phyloP scores from a whole-genome alignment of 2,329 filamentous ascomycete genomes.

The Akanthomyces muscarius region DNA sequence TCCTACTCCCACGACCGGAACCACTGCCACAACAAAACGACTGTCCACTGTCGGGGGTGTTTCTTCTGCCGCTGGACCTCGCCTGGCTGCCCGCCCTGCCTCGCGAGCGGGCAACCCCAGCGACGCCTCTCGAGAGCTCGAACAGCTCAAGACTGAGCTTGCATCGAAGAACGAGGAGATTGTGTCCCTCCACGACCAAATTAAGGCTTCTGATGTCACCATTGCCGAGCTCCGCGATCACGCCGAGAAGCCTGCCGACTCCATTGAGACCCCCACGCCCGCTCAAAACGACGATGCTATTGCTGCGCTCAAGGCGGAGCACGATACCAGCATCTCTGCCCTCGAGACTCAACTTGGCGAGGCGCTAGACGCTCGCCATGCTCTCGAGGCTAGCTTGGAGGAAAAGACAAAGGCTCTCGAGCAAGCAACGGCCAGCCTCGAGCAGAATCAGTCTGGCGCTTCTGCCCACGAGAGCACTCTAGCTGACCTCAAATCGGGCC shows the following conservation, averaged over 20 bases:
- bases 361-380: conserved; percentile 46
- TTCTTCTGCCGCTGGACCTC: conserved; percentile 28
- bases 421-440: conserved; percentile 42
- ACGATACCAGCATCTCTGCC: conserved; percentile 45
- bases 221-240: conserved; percentile 52
- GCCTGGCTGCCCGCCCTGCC: conserved; percentile 38
- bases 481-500: conserved; percentile 45
- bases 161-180: conserved; percentile 55
- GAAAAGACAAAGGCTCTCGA: conserved; percentile 39
- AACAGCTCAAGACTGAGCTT: conserved; percentile 58
- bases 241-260: conserved; percentile 36
- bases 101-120: conserved; percentile 37
- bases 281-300: conserved; percentile 37
- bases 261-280: conserved; percentile 40
- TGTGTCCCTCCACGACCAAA: conserved; percentile 52
- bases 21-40: conserved; percentile 51
- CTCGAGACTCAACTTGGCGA: conserved; percentile 46
- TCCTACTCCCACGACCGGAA: conserved; percentile 36
- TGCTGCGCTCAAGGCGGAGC: conserved; percentile 46
- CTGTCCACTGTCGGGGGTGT: conserved; percentile 47
- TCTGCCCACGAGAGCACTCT: conserved; percentile 45
- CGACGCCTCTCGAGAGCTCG: conserved; percentile 50
- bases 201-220: conserved; percentile 52
- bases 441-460: conserved; percentile 36
- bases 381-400: conserved; percentile 45